These are phyloP conservation scores for Parietaria judaica DNA, from an alignment of 306 rosid genomes.

Conservation along the genomic window DNA sequence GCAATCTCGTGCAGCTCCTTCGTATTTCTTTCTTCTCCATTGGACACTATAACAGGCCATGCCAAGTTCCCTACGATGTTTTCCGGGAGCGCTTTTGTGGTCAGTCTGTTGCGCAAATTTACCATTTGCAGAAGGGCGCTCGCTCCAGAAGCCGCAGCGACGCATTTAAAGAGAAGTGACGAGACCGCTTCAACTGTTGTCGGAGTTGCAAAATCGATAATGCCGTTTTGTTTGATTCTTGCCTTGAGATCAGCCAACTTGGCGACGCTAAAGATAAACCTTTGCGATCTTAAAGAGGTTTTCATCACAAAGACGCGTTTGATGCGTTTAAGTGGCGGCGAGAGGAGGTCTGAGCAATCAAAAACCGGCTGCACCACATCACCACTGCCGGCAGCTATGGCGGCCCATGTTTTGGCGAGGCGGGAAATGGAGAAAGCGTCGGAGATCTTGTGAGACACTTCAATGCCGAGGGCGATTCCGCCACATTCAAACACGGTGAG, in stretches of 20 bases:
- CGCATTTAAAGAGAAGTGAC: constrained; percentile 6
- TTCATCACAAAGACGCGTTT: background rate
- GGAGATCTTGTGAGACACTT: constrained; percentile 20
- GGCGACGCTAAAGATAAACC: constrained; percentile 11
- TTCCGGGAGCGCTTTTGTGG: background rate
- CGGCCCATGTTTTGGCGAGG: constrained; percentile 18
- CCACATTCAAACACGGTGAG: constrained; percentile 23
- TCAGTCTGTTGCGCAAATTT: background rate
- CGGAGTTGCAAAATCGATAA: background rate
- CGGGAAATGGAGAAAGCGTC: constrained; percentile 15
- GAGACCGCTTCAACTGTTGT: constrained; percentile 21
- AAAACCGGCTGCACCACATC: too few species aligned
- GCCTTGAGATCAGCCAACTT: constrained; percentile 2
- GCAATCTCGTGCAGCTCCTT: background rate
- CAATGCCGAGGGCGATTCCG: constrained; percentile 20
- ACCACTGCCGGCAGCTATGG: constrained; percentile 1
- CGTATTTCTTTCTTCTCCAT: background rate
- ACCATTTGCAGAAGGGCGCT: background rate
- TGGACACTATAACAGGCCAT: background rate
- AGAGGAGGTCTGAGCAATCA: too few species aligned
- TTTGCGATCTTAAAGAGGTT: background rate
- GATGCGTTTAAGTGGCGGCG: background rate
- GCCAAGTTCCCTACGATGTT: background rate
- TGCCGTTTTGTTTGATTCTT: background rate
- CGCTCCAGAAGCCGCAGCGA: background rate